These are phyloP conservation scores for Phylloporus sp. DNA, from an alignment of 768 basidiomycete species.

Conservation along the genomic window DNA sequence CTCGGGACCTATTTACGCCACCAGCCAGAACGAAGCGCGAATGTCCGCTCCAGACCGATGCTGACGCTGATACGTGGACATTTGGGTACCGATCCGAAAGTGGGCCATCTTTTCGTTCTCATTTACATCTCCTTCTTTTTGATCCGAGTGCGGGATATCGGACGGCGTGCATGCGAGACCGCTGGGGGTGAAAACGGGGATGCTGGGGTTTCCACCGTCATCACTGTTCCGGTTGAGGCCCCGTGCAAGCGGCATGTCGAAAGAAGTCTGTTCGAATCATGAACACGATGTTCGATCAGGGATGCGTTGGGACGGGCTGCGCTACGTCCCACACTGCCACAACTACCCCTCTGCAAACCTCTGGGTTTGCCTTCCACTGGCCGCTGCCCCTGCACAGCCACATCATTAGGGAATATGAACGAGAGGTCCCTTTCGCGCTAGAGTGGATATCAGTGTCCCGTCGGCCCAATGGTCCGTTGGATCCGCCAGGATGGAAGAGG, in stretches of 20 bases:
- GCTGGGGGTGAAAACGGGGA: conserved; percentile 73
- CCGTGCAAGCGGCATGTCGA: conserved; percentile 95
- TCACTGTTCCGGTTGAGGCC: conserved; percentile 99
- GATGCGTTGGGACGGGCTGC: too few species aligned
- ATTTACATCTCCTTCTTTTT: conserved; percentile 37
- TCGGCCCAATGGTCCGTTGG: conserved; percentile 63
- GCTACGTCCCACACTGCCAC: too few species aligned
- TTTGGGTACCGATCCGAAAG: conserved; percentile 80
- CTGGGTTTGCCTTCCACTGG: too few species aligned
- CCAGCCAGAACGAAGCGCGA: conserved; percentile 81
- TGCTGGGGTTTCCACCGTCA: conserved; percentile 87
- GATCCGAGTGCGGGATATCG: conserved; percentile 28
- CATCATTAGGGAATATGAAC: conserved; percentile 74
- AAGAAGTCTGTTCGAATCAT: conserved; percentile 65
- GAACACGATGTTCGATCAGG: neutral
- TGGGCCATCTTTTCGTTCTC: conserved; percentile 89
- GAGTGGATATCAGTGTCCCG: conserved; percentile 57
- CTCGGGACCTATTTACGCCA: conserved; percentile 86
- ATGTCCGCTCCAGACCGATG: conserved; percentile 91
- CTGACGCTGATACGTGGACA: conserved; percentile 91
- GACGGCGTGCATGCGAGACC: conserved; percentile 37
- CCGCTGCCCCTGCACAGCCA: too few species aligned
- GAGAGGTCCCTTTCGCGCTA: conserved; percentile 79
- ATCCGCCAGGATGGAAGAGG: conserved; percentile 58
- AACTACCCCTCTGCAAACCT: too few species aligned